Conservation (phyloP, 2,329 filamentous ascomycete species). For the Claviceps monticola region DNA sequence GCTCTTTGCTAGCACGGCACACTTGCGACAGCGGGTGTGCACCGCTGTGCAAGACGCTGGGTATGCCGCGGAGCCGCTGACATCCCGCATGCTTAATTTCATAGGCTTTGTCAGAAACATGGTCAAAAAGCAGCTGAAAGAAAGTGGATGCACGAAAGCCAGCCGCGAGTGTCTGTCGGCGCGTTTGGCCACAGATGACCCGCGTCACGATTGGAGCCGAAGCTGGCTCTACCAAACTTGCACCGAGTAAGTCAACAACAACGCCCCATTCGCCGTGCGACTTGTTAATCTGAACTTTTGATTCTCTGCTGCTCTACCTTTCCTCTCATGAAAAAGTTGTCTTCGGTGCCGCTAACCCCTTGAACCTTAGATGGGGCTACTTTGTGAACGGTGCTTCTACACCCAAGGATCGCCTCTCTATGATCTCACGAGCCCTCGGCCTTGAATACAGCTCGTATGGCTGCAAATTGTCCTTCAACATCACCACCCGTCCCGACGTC, state of each 20-base stretch:
- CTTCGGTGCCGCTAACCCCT: neutral
- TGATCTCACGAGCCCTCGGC: conserved; percentile 58
- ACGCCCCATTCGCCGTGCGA: neutral
- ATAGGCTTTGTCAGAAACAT: conserved; percentile 28
- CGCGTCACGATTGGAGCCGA: conserved; percentile 13
- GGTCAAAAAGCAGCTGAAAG: conserved; percentile 13
- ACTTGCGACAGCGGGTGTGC: conserved; percentile 20
- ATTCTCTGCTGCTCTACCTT: neutral
- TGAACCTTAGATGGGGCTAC: conserved; percentile 52
- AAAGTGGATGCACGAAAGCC: conserved; percentile 5
- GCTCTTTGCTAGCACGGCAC: conserved; percentile 28
- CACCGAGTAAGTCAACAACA: conserved; percentile 29
- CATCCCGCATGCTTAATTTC: conserved; percentile 35
- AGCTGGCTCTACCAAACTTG: conserved; percentile 41
- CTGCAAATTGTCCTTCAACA: conserved; percentile 57
- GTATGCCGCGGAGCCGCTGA: conserved; percentile 24
- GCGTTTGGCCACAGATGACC: conserved; percentile 10
- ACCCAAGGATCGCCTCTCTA: conserved; percentile 46
- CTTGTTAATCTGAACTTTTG: neutral
- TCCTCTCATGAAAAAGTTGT: neutral
- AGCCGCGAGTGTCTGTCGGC: conserved; percentile 18
- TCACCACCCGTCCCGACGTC: conserved; percentile 47
- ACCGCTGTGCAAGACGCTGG: conserved; percentile 28
- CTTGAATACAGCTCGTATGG: conserved; percentile 46
- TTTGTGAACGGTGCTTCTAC: conserved; percentile 60